A percentile compares a stretch with the other conserved stretches of the same genome.
These are phyloP conservation scores for Pestalotiopsis sp. DNA, from an alignment of 2,329 filamentous ascomycete species.

Conservation along the genomic window DNA sequence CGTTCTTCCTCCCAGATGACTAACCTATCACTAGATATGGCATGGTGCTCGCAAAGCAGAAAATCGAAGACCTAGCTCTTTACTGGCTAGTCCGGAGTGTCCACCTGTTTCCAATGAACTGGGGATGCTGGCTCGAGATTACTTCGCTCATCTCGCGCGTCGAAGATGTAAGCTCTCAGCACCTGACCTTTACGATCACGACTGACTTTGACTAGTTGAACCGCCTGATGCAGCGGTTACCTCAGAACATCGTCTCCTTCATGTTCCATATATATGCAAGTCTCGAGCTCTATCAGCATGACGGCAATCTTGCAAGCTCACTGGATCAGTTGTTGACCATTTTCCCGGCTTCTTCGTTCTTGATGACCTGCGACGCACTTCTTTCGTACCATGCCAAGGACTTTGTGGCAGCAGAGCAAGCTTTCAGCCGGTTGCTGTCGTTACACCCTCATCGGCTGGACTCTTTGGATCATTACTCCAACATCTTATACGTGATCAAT, in stretches of 20 bases:
- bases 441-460: conserved; percentile 77
- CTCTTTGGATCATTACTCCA: conserved; percentile 92
- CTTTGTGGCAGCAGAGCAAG: conserved; percentile 67
- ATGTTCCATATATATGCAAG: conserved; percentile 93
- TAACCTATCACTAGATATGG: conserved; percentile 64
- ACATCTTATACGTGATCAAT: conserved; percentile 93
- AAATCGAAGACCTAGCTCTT: conserved; percentile 84
- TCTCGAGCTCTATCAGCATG: conserved; percentile 89
- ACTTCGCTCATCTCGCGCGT: conserved; percentile 76
- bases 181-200: background rate
- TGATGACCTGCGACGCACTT: conserved; percentile 87
- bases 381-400: conserved; percentile 90
- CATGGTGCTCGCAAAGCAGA: conserved; percentile 85
- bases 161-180: conserved; percentile 69
- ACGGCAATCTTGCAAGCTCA: conserved; percentile 71
- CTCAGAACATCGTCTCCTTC: conserved; percentile 88
- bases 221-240: conserved; percentile 71
- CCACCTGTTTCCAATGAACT: conserved; percentile 90
- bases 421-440: conserved; percentile 80
- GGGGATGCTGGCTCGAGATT: conserved; percentile 96
- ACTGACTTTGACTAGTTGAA: conserved; percentile 58
- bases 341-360: conserved; percentile 86
- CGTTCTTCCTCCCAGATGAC: background rate
- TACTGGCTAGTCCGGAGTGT: conserved; percentile 88
- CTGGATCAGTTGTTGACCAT: conserved; percentile 79